These are phyloP conservation scores for Saccharomycopsis fermentans DNA, from an alignment of 805 yeast species.

Conservation along the genomic window DNA sequence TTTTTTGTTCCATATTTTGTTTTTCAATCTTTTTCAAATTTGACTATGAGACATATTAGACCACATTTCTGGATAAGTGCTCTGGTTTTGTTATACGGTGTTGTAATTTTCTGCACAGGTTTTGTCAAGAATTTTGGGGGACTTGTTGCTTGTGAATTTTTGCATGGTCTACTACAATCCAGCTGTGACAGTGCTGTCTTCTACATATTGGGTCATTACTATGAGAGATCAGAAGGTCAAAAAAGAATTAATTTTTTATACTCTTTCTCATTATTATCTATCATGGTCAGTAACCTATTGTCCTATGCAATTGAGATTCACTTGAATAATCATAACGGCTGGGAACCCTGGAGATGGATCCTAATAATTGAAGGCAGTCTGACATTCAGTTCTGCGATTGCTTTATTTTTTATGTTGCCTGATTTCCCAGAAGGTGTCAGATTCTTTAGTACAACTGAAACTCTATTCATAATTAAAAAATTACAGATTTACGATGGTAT, in stretches of 20 bases:
- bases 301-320: conserved; percentile 20
- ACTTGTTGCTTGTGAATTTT: conserved; percentile 32
- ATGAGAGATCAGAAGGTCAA: conserved; percentile 32
- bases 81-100: conserved; percentile 33
- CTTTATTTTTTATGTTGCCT: conserved; percentile 33
- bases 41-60: conserved; percentile 28
- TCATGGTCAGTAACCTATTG: conserved; percentile 4
- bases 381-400: conserved; percentile 25
- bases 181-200: conserved; percentile 37
- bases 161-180: conserved; percentile 35
- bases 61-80: conserved; percentile 35
- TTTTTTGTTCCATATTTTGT: conserved; percentile 14
- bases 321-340: conserved; percentile 26
- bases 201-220: conserved; percentile 34
- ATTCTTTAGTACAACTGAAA: conserved; percentile 32
- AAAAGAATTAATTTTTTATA: conserved; percentile 29
- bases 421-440: conserved; percentile 47
- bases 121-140: conserved; percentile 30
- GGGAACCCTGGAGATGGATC: conserved; percentile 41
- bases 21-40: conserved; percentile 26
- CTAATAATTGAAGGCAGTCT: conserved; percentile 42
- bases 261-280: conserved; percentile 2
- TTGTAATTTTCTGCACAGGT: conserved; percentile 34
- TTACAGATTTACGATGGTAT: conserved; percentile 32
- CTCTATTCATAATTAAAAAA: conserved; percentile 34